Evolutionary conservation across 2,329 filamentous ascomycete genomes (phyloP).

Genomic region (Xylaria sp.): DNA sequence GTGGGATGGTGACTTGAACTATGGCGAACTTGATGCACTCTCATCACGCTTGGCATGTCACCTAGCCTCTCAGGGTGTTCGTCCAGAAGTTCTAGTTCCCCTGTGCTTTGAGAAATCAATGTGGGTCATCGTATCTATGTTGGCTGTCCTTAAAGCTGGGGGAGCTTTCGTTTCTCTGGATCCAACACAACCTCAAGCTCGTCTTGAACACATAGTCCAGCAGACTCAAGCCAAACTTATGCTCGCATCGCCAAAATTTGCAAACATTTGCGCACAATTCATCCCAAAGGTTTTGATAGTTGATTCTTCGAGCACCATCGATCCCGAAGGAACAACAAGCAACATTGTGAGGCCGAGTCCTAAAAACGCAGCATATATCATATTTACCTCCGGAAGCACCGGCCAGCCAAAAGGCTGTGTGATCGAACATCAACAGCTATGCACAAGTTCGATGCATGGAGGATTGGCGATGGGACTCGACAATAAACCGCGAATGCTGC

Average conservation of each 20-base stretch:
- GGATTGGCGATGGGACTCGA: neutral
- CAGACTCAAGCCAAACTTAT: neutral
- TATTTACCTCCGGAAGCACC: neutral
- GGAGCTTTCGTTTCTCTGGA: neutral
- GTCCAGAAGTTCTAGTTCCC: neutral
- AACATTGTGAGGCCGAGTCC: neutral
- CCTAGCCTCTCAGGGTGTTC: neutral
- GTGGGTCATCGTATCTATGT: neutral
- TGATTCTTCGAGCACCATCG: too few species aligned
- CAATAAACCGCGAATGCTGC: neutral
- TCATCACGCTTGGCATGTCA: too few species aligned
- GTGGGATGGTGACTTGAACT: too few species aligned
- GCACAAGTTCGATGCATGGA: too few species aligned
- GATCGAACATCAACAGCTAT: neutral
- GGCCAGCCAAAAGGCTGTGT: neutral
- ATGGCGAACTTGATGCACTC: too few species aligned
- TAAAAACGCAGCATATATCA: neutral
- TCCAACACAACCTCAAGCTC: neutral
- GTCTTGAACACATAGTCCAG: neutral
- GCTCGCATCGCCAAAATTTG: too few species aligned
- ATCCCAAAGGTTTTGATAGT: too few species aligned
- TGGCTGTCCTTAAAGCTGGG: neutral
- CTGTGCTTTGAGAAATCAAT: neutral
- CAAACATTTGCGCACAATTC: too few species aligned
- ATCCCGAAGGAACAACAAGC: too few species aligned